Base-by-base conservation (phyloP, 2,329 filamentous ascomycete species). In the Pestalotiopsis sp. region DNA sequence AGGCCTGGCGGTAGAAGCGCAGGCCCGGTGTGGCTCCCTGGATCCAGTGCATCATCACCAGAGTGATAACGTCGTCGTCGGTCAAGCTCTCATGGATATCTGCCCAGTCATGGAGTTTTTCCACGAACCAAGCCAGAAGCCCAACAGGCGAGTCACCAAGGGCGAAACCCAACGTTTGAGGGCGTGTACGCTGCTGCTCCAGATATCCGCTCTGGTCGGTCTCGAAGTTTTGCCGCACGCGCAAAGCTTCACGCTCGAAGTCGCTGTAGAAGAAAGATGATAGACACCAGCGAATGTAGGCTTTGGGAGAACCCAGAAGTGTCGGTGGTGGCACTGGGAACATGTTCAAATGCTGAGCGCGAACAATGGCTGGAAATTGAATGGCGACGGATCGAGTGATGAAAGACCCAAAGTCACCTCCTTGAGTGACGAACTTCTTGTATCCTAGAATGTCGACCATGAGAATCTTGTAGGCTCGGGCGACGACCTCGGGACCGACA, bases 391-490 rank as follows among this genome's bases (percentile, higher is more conserved):
- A 68, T 9, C 72, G 70, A 3, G 61, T 49, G 12, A 76, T 73
- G 39, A 72, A 58, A 20, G 67, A 68, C 5, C 77, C 78, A 65
- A 74, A 72, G 27, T 80, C 78, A 1, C 78, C 78, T 3, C 75
- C 77, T 31, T 80, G 78, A 1, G 71, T 71, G 4, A 78, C 73
- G 64, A 81, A 83, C 39, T 69, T 68, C 1, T 68, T 38, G 67
- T 83, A 84, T 0, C 79, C 79, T 5, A 85, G 80, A 25, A 76
- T 71, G 1, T 76, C 66, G 82, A 85, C 84, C 4, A 85, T 85
- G 3, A 85, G 71, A 9, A 72, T 72, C 68, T 82, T 69, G 68
- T 80, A 80, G 1, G 75, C 75, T 4, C 76, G 70, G 0, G 76
- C 80, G 7, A 74, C 73, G 38, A 80, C 73, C 2, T 66, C 64